Conservation (phyloP, 2,329 filamentous ascomycete genomes). For the Monosporascus sp. region DNA sequence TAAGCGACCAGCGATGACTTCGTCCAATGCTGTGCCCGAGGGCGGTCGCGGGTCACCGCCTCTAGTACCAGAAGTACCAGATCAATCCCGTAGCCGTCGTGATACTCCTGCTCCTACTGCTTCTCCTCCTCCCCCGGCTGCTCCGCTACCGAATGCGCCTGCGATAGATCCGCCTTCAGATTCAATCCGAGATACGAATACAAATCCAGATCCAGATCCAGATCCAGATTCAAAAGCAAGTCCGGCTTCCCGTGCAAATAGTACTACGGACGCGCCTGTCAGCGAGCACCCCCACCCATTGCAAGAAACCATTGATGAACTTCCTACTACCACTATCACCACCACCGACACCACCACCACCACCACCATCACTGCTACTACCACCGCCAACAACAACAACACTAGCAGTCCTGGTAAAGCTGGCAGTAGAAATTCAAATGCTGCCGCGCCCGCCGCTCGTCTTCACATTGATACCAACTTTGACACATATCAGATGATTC, state of each 20-base stretch:
- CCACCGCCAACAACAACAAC: slow-evolving; percentile 1
- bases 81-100: too few relatives aligned
- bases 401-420: slow-evolving; percentile 6
- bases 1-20: slow-evolving; percentile 54
- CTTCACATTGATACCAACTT: slow-evolving; percentile 2
- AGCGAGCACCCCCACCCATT: too few relatives aligned
- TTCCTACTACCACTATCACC: slow-evolving; percentile 3
- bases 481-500: slow-evolving; percentile 19
- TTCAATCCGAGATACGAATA: background rate
- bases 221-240: background rate
- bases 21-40: slow-evolving; percentile 37
- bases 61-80: background rate
- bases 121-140: background rate
- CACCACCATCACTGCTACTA: background rate
- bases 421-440: background rate
- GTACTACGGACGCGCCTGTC: background rate
- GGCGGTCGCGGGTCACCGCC: background rate
- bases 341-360: slow-evolving; percentile 2
- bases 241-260: background rate
- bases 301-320: background rate
- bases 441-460: background rate
- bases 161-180: background rate
- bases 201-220: background rate
- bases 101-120: background rate
- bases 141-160: background rate